Base-by-base conservation (phyloP, 2,329 filamentous ascomycete species). In the Fusarium dimerum region DNA sequence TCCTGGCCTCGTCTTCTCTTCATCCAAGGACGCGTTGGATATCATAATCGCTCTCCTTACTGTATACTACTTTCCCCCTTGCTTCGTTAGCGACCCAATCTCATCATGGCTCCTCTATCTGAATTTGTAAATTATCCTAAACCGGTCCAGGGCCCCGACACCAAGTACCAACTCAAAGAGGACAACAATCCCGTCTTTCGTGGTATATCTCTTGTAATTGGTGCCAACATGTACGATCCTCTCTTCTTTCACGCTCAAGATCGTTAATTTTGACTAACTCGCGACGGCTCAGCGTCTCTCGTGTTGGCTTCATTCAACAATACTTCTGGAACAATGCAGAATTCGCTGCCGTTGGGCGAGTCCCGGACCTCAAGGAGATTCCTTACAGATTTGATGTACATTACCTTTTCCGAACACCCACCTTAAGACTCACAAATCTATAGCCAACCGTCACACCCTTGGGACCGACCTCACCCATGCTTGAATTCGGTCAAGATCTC, bases 271-370 rank as follows among this genome's bases (percentile, higher is more conserved):
- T 56, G 42, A 43, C 48, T 55, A 50, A 60, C 59, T 48, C 18
- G 20, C 51, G 2, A 20, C 20, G 20, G 20, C n/a, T 3, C 46
- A 88, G 86, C 17, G 71, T 92, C 41, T 76, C 82, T 2, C 82
- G 80, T 26, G 73, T 86, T n/a, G 73, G 76, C 11, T 77, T 81
- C 41, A 56, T 93, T 9, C 86, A 89, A 54, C 80, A 78, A 50
- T 71, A 82, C 43, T 78, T 92, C 56, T 95, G 87, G 86, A 74
- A 73, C 45, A 90, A 91, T 73, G 86, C 88, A 44, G 71, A 79
- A 29, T 82, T 86, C 51, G 75, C 73, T 30, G 66, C 63, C 16
- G 65, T 80, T 55, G 78, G 76, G 52, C 68, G 77, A 43, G 70
- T 83, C 12, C 70, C 76, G 2, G 73, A 68, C 11, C 70, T 86